These are phyloP conservation scores for Pleurotus cornucopiae DNA, from an alignment of 768 basidiomycete species.

Conservation along the genomic window DNA sequence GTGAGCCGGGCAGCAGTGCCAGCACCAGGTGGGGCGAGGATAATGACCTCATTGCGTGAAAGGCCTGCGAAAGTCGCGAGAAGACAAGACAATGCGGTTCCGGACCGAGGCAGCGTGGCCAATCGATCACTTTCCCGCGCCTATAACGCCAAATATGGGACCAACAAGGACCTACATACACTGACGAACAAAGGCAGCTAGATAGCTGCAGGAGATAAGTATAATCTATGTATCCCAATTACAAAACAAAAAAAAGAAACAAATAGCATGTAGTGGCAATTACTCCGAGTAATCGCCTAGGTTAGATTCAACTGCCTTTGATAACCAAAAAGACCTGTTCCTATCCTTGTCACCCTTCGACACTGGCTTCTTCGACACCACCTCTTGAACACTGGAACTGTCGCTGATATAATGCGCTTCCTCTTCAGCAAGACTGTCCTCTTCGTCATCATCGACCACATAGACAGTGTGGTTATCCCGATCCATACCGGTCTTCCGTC, in stretches of 20 bases:
- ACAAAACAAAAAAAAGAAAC: too few relatives aligned
- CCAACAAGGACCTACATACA: too few relatives aligned
- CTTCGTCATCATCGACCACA: constrained; percentile 49
- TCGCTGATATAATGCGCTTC: constrained; percentile 17
- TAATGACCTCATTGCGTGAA: not conserved
- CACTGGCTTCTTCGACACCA: constrained; percentile 6
- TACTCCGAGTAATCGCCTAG: constrained; percentile 20
- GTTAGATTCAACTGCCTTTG: constrained; percentile 40
- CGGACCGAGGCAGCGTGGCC: too few relatives aligned
- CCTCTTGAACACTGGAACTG: constrained; percentile 5
- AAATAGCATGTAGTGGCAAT: too few relatives aligned
- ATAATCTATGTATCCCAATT: too few relatives aligned
- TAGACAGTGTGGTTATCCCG: constrained; percentile 42
- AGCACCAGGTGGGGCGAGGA: not conserved
- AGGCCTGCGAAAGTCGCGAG: not conserved
- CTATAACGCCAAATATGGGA: too few relatives aligned
- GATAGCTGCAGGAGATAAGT: too few relatives aligned
- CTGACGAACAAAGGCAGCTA: too few relatives aligned
- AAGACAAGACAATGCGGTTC: constrained; percentile 3
- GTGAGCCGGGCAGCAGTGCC: constrained; percentile 13
- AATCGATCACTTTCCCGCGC: too few relatives aligned
- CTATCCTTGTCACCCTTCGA: constrained; percentile 24
- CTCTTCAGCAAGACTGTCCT: constrained; percentile 19
- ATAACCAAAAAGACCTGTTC: constrained; percentile 55
- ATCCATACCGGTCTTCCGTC: constrained; percentile 35